A percentile compares a stretch with the other conserved stretches of the same genome.
Conservation (phyloP, 345 rosid species). For the Syzygium aromaticum region DNA sequence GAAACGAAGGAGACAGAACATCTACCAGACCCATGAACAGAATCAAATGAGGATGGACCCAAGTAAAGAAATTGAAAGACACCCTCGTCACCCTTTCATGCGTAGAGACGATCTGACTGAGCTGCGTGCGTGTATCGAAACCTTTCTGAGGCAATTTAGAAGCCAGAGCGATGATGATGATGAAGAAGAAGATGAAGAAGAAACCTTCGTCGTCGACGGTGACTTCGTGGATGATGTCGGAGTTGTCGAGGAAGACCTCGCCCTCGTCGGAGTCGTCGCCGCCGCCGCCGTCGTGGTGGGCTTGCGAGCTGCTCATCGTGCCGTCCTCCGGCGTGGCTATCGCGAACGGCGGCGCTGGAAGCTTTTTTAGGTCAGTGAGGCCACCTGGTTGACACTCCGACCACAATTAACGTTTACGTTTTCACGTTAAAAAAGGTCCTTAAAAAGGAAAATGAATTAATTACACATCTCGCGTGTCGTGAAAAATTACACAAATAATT, state of each 20-base stretch:
- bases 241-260: constrained; percentile 63
- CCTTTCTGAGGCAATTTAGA: not conserved
- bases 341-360: not conserved
- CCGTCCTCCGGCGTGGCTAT: not conserved
- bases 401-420: not conserved
- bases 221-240: constrained; percentile 62
- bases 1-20: not conserved
- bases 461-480: not conserved
- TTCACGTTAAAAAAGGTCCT: not conserved
- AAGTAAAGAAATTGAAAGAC: not conserved
- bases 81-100: not conserved
- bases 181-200: not conserved
- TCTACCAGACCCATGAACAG: not conserved
- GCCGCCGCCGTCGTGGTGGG: constrained; percentile 1
- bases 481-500: too few relatives aligned
- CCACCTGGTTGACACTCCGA: not conserved
- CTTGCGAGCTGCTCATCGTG: constrained; percentile 13
- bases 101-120: not conserved
- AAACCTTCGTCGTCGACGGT: constrained; percentile 75
- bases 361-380: not conserved
- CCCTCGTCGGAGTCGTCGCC: constrained; percentile 7
- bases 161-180: not conserved
- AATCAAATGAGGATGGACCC: not conserved
- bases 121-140: not conserved
- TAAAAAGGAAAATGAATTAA: not conserved